Percentiles rank a stretch among this genome's conserved stretches.
Evolutionary conservation across 306 rosid genomes (phyloP).

Genomic region (Hippophae tibetana): DNA sequence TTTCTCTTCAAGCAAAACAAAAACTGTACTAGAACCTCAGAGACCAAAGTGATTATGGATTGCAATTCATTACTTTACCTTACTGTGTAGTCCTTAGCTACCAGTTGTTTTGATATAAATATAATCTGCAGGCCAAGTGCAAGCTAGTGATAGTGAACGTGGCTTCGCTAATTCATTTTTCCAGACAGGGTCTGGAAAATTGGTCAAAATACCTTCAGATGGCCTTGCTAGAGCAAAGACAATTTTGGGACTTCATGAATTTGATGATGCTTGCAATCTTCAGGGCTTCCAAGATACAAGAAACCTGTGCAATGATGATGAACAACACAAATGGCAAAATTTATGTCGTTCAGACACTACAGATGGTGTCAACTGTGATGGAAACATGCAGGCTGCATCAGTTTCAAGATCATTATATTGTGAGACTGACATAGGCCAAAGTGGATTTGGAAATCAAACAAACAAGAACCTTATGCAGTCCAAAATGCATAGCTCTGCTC

Average conservation of each 20-base stretch:
- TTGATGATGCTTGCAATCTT: constrained; percentile 18
- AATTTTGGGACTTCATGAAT: constrained; percentile 43
- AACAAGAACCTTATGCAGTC: constrained; percentile 17
- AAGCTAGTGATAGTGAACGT: constrained; percentile 20
- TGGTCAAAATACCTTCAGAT: constrained; percentile 52
- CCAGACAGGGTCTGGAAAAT: constrained; percentile 68
- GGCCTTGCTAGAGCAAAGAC: constrained; percentile 64
- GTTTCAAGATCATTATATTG: constrained; percentile 14
- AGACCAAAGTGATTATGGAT: too few species aligned
- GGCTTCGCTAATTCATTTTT: constrained; percentile 57
- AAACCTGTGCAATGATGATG: constrained; percentile 7
- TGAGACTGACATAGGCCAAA: constrained; percentile 18
- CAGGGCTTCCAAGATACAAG: constrained; percentile 22
- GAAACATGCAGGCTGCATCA: constrained; percentile 12
- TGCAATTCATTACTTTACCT: too few species aligned
- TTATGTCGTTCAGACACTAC: constrained; percentile 10
- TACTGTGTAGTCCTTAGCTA: not conserved
- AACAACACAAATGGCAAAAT: constrained; percentile 10
- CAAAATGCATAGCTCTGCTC: constrained; percentile 16
- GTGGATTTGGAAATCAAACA: constrained; percentile 19
- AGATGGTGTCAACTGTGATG: constrained; percentile 16
- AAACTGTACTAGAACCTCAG: too few species aligned
- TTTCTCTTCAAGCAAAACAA: too few species aligned
- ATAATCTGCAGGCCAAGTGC: constrained; percentile 39
- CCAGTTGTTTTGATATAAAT: not conserved